Base-by-base conservation (phyloP, 1,284 basidiomycete species). In the Phlebopus sp. region DNA sequence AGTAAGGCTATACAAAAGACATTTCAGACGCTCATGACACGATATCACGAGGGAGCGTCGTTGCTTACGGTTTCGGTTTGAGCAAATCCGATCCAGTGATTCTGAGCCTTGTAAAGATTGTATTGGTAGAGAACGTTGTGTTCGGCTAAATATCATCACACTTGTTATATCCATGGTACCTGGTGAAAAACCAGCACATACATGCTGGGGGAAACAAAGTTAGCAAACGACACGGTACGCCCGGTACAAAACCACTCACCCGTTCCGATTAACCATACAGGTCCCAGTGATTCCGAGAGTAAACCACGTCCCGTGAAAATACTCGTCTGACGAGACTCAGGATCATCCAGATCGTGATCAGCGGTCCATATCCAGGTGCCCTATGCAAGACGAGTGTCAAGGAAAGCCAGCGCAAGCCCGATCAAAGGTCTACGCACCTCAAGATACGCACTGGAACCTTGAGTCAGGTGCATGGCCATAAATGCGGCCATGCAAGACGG, bases 321-420 rank as follows among this genome's bases (percentile, higher is more conserved):
- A 15, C 77, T 77, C 34, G 84, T 67, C 57, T 88, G 81, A 3
- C 69, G 60, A 17, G 65, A 56, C 19, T 71, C 66, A 37, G 61
- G 59, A 35, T 59, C 62, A 55, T 86, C 83, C 21, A 86, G 68
- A 49, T 86, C 81, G 55, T 92, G 90, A 58, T 92, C 88, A 5
- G 88, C 86, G 19, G 80, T 74, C 90, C 90, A 92, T 7, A 87
- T 72, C 86, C 87, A 90, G 8, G 78, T 78, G 39, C 80, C 82
- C 74, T 82, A 38, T 9, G 17, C n/a, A n/a, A n/a, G 44, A 30
- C 51, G 25, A 46, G 40, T 47, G 34, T 31, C 47, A 31, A 10
- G 21, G 30, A 9, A 14, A 21, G n/a, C 17, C 9, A 2, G 14
- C 7, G 37, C 7, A 6, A 23, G 14, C 17, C 42, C 3, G 25